Evolutionary conservation across 768 basidiomycete species (phyloP).

Genomic region (Kwoniella pini): DNA sequence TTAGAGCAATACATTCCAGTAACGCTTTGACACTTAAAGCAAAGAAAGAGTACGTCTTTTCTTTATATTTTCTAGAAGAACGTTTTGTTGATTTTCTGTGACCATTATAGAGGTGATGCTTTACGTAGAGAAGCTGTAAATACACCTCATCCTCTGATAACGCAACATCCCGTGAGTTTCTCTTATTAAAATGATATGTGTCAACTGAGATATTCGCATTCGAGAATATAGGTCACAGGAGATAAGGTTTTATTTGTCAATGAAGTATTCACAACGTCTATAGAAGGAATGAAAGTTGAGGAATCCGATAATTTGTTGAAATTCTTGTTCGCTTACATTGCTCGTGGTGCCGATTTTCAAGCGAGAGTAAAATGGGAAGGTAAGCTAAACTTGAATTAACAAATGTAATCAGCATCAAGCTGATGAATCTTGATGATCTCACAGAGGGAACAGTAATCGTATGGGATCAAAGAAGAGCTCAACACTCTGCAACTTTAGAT

Average conservation of each 20-base stretch:
- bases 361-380: slow-evolving; percentile 19
- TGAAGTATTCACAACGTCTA: slow-evolving; percentile 1
- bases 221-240: slow-evolving; percentile 4
- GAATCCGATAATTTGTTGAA: slow-evolving; percentile 17
- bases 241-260: slow-evolving; percentile 18
- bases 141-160: slow-evolving; percentile 13
- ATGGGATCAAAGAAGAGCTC: slow-evolving; percentile 19
- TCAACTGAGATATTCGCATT: background rate
- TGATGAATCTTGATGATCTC: too few relatives aligned
- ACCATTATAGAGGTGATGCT: background rate
- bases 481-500: slow-evolving; percentile 14
- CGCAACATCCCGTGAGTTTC: slow-evolving; percentile 12
- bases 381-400: background rate
- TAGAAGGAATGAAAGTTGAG: slow-evolving; percentile 15
- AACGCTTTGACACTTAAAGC: slow-evolving; percentile 2
- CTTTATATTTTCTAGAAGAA: background rate
- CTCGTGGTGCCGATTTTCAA: slow-evolving; percentile 11
- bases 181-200: too few relatives aligned
- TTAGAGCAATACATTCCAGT: slow-evolving; percentile 10
- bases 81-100: too few relatives aligned
- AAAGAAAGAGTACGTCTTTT: background rate
- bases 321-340: slow-evolving; percentile 14
- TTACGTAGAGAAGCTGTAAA: slow-evolving; percentile 5
- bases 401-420: too few relatives aligned
- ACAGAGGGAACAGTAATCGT: slow-evolving; percentile 13